phyloP scores from a whole-genome alignment of 2,329 filamentous ascomycete genomes.

The Dryadomyces quercivorus region DNA sequence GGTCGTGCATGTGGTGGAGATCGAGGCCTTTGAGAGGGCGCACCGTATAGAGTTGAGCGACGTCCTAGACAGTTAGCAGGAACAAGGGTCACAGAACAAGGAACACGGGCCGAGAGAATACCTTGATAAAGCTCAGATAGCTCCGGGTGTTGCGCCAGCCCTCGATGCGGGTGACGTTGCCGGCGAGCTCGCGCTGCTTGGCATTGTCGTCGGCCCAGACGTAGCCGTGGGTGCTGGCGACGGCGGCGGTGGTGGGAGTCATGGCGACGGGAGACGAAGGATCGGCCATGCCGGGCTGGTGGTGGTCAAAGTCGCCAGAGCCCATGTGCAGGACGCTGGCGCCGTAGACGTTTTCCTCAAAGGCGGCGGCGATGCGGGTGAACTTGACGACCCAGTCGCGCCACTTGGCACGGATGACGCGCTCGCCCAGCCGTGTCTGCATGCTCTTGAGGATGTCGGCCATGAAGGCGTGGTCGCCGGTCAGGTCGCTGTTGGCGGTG shows the following conservation, averaged over 20 bases:
- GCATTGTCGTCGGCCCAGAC: conserved; percentile 81
- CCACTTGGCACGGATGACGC: conserved; percentile 84
- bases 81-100: too few relatives aligned
- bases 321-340: conserved; percentile 81
- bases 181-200: conserved; percentile 76
- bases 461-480: conserved; percentile 84
- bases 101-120: too few relatives aligned
- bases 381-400: conserved; percentile 91
- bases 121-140: conserved; percentile 92
- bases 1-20: conserved; percentile 84
- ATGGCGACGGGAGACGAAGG: conserved; percentile 19
- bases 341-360: conserved; percentile 92
- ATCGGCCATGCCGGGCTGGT: background rate
- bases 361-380: conserved; percentile 80
- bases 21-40: conserved; percentile 70
- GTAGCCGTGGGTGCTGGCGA: conserved; percentile 55
- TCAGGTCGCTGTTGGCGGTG: conserved; percentile 48
- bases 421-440: conserved; percentile 73
- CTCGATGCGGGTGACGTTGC: conserved; percentile 86
- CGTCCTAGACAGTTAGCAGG: conserved; percentile 34
- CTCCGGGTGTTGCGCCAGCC: conserved; percentile 93
- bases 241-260: background rate
- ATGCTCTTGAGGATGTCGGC: conserved; percentile 74
- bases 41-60: conserved; percentile 50
- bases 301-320: conserved; percentile 55